Base-by-base conservation (phyloP, 345 rosid species). In the Eucalyptus marginata region DNA sequence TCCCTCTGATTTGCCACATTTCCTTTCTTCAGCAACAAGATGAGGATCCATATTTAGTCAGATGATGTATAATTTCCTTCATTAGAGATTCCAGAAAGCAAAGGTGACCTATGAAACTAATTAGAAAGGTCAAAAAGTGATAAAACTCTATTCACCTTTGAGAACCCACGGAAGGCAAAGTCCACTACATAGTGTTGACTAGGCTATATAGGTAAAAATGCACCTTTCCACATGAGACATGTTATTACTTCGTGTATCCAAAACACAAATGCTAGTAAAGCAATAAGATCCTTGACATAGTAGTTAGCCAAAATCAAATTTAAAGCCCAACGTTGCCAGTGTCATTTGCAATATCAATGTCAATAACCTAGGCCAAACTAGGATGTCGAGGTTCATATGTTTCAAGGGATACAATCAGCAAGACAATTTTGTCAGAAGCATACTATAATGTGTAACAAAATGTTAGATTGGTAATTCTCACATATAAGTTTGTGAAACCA, bases 1-100 rank as follows among this genome's bases (percentile, higher is more conserved):
- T 98, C 99, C 94, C 98, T 96, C 93, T 98, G 99, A 88, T 98
- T 98, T 85, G 99, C 99, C 86, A 96, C 99, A 93, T 98, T 98
- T 93, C 99, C 99, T 95, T 95, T 93, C 99, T 98, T 93, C 88
- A 92, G 83, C 86, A 89, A 90, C 91, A 89, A 49, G 46, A 92
- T 15, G 58, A 40, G 64, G 20, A 54, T 49, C 87, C 87, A n/a
- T 0, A 86, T 86, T 86, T 46, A 54, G 43, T 51, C 14, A 86
- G 54, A 86, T 49, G 9, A 51, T 31, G 25, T n/a, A 10, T 47
- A 86, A n/a, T 49, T 46, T 49, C 62, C 22, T 49, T 86, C 43
- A 31, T n/a, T 54, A 17, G 87, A 86, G 87, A 50, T 86, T 86
- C 44, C 46, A 10, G 8, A 76, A 10, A 76, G 15, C 4, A 76